Evolutionary conservation across 2,329 filamentous ascomycete genomes (phyloP).

Genomic region (Chalaropsis thielavioides): DNA sequence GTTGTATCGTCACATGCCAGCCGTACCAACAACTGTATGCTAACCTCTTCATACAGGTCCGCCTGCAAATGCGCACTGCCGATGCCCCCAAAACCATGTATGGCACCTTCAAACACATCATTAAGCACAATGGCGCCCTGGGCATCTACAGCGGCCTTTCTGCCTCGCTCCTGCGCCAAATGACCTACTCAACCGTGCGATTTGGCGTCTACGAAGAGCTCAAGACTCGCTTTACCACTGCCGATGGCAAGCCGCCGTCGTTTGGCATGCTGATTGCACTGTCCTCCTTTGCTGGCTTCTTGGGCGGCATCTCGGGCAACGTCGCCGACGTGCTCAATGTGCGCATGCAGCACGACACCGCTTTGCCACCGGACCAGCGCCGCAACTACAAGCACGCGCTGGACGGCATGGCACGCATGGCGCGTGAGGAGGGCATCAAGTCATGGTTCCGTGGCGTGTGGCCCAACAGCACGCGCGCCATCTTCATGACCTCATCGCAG

Average conservation of each 20-base stretch:
- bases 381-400: constrained; percentile 83
- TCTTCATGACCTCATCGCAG: constrained; percentile 78
- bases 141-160: constrained; percentile 87
- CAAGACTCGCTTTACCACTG: constrained; percentile 49
- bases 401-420: constrained; percentile 75
- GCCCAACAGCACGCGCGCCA: constrained; percentile 66
- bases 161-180: constrained; percentile 80
- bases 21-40: background rate
- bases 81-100: constrained; percentile 68
- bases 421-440: constrained; percentile 61
- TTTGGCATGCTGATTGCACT: constrained; percentile 69
- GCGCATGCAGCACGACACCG: constrained; percentile 88
- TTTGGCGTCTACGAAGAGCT: constrained; percentile 95
- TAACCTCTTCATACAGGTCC: constrained; percentile 43
- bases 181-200: constrained; percentile 90
- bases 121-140: constrained; percentile 57
- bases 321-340: constrained; percentile 95
- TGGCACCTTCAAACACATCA: constrained; percentile 70
- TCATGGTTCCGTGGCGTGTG: constrained; percentile 74
- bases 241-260: constrained; percentile 39
- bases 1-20: constrained; percentile 8
- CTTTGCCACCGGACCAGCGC: constrained; percentile 56
- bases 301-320: constrained; percentile 83
- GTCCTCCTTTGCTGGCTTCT: constrained; percentile 67
- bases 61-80: constrained; percentile 68